These are phyloP conservation scores for Suhomyces panamericanus DNA, from an alignment of 1,139 yeast genomes.

Conservation along the genomic window DNA sequence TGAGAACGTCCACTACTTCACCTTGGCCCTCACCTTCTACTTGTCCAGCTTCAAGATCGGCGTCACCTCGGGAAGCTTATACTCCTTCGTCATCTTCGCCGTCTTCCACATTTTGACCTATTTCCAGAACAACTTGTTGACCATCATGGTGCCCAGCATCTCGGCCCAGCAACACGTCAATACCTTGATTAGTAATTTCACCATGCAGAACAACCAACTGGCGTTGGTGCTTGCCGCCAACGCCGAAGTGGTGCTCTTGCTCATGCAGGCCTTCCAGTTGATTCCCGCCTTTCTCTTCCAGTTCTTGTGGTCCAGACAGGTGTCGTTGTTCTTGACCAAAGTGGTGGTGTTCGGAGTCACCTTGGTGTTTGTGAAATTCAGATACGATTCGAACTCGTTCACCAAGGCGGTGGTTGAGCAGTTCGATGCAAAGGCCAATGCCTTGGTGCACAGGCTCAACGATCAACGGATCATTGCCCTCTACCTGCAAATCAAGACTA, in stretches of 20 bases:
- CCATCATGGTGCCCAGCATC: constrained; percentile 14
- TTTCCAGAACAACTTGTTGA: constrained; percentile 32
- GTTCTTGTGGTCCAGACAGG: constrained; percentile 18
- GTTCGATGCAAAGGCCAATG: constrained; percentile 38
- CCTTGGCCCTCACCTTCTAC: constrained; percentile 42
- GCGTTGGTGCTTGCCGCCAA: constrained; percentile 50
- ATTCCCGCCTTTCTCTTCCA: constrained; percentile 22
- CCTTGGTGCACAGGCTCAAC: constrained; percentile 24
- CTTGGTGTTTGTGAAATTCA: constrained; percentile 45
- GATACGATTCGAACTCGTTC: constrained; percentile 44
- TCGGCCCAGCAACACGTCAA: constrained; percentile 17
- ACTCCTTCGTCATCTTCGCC: constrained; percentile 58
- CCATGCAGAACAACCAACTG: constrained; percentile 44
- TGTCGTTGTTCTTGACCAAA: constrained; percentile 19
- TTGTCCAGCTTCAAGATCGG: constrained; percentile 33
- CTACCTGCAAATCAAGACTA: constrained; percentile 13
- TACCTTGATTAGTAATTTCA: constrained; percentile 32
- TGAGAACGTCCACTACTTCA: constrained; percentile 53
- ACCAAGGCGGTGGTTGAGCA: constrained; percentile 41
- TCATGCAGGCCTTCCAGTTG: constrained; percentile 25
- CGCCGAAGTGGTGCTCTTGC: constrained; percentile 40
- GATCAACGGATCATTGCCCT: constrained; percentile 11
- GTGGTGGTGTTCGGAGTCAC: constrained; percentile 29
- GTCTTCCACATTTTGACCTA: constrained; percentile 57
- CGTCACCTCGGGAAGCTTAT: constrained; percentile 39